A percentile compares a stretch with the other conserved stretches of the same genome.
These are phyloP conservation scores for Fusarium sp. DNA, from an alignment of 2,329 filamentous ascomycete genomes.

Conservation along the genomic window DNA sequence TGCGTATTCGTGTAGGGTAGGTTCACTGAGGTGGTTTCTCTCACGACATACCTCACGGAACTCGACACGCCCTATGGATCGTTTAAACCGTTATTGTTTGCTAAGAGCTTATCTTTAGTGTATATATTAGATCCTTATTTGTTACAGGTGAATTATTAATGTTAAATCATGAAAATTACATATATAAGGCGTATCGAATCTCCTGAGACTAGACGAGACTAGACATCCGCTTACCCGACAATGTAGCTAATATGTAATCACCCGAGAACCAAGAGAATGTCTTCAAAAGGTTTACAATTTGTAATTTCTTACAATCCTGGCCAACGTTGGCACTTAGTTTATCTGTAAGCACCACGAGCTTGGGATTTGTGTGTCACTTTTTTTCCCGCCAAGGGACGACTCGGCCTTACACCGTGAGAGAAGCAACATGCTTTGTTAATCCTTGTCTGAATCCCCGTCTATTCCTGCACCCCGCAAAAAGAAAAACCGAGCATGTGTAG, in stretches of 20 bases:
- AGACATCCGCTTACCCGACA: constrained; percentile 9
- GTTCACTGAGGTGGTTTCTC: not conserved
- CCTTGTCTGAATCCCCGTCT: constrained; percentile 21
- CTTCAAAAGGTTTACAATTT: not conserved
- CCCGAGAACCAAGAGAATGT: too few relatives aligned
- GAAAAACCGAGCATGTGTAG: constrained; percentile 17
- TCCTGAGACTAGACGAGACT: too few relatives aligned
- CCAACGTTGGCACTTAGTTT: not conserved
- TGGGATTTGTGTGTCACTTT: constrained; percentile 11
- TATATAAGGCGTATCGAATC: too few relatives aligned
- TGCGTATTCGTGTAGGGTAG: constrained; percentile 8
- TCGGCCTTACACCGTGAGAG: constrained; percentile 2
- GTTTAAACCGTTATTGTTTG: too few relatives aligned
- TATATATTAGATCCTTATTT: too few relatives aligned
- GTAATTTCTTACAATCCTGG: not conserved
- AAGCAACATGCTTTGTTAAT: not conserved
- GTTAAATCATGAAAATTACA: too few relatives aligned
- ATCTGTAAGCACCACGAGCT: too few relatives aligned
- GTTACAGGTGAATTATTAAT: too few relatives aligned
- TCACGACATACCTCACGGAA: not conserved
- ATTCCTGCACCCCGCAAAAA: constrained; percentile 36
- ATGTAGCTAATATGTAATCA: not conserved
- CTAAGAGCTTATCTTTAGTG: too few relatives aligned
- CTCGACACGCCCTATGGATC: too few relatives aligned
- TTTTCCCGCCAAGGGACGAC: constrained; percentile 3